These are phyloP conservation scores for Pelagomonas calceolata DNA, from an alignment of 108 stramenopile genomes.

Conservation along the genomic window DNA sequence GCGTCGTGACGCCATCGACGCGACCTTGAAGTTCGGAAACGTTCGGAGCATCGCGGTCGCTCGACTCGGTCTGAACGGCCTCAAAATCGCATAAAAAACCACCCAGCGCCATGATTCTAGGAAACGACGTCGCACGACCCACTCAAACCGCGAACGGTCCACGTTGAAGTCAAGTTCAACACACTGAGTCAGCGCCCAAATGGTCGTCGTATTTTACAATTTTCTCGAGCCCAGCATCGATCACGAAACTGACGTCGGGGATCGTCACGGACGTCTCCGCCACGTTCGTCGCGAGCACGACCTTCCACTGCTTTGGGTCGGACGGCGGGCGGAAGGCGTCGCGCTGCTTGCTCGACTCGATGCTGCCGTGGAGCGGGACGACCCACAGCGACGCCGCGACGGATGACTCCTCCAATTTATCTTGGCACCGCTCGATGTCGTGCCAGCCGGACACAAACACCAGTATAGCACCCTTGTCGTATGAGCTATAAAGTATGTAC, in stretches of 20 bases:
- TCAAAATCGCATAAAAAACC: no score
- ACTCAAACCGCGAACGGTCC: slow-evolving; percentile 29
- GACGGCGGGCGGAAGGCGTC: slow-evolving; percentile 52
- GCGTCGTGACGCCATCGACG: no score
- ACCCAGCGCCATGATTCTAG: no score
- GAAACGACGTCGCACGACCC: no score
- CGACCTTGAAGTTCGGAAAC: no score
- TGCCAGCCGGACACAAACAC: slow-evolving; percentile 83
- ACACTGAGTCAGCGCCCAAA: no score
- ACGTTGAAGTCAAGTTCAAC: slow-evolving; percentile 32
- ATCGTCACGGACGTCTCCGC: slow-evolving; percentile 87
- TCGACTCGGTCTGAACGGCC: no score
- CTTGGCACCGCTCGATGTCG: slow-evolving; percentile 75
- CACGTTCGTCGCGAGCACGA: slow-evolving; percentile 80
- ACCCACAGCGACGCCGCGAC: slow-evolving; percentile 22
- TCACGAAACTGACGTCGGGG: slow-evolving; percentile 77
- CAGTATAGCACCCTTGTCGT: slow-evolving; percentile 66
- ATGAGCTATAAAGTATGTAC: slow-evolving; percentile 45
- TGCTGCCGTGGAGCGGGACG: slow-evolving; percentile 69
- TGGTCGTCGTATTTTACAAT: slow-evolving; percentile 40
- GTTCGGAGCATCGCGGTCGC: no score
- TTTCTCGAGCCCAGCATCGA: slow-evolving; percentile 49
- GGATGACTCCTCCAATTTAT: no score
- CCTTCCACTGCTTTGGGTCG: slow-evolving; percentile 52
- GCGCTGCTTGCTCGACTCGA: slow-evolving; percentile 64